A percentile compares a stretch with the other conserved stretches of the same genome.
Conservation (phyloP, 139 green algal genomes). For the Asterochloris erici region DNA sequence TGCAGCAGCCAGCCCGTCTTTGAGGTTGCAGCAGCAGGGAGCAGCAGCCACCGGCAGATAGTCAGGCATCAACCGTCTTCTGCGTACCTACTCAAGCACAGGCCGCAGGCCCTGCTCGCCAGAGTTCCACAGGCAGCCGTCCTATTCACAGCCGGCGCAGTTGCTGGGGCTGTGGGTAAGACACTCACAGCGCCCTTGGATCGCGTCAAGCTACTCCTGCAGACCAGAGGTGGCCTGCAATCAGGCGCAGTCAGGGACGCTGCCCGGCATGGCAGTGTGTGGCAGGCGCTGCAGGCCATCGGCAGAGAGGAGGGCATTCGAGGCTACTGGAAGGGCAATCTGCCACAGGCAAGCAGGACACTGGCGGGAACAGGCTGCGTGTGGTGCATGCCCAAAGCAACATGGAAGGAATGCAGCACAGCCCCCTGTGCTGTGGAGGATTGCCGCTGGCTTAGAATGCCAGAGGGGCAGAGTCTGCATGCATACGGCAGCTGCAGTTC, state of each 20-base stretch:
- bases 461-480: too few species aligned
- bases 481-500: too few species aligned
- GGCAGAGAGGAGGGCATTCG: slow-evolving; percentile 67
- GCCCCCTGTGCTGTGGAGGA: too few species aligned
- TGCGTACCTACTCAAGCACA: slow-evolving; percentile 9
- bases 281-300: slow-evolving; percentile 68
- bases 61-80: neutral
- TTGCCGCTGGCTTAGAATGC: too few species aligned
- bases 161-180: slow-evolving; percentile 72
- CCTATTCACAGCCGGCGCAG: slow-evolving; percentile 71
- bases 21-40: slow-evolving; percentile 1
- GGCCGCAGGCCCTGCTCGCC: slow-evolving; percentile 37
- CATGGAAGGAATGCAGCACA: too few species aligned
- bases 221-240: slow-evolving; percentile 52
- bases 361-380: neutral
- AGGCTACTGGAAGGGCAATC: slow-evolving; percentile 83
- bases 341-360: slow-evolving; percentile 56
- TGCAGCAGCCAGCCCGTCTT: neutral
- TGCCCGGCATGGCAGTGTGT: slow-evolving; percentile 42
- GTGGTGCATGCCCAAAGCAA: too few species aligned
- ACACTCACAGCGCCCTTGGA: slow-evolving; percentile 80
- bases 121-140: slow-evolving; percentile 50
- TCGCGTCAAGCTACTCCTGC: slow-evolving; percentile 73
- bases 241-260: slow-evolving; percentile 46
- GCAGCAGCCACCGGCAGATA: neutral